Evolutionary conservation across 352 stramenopile species (phyloP), one percentile per base, ranked within the genome.

Genomic region (Globisporangium iwayamae): DNA sequence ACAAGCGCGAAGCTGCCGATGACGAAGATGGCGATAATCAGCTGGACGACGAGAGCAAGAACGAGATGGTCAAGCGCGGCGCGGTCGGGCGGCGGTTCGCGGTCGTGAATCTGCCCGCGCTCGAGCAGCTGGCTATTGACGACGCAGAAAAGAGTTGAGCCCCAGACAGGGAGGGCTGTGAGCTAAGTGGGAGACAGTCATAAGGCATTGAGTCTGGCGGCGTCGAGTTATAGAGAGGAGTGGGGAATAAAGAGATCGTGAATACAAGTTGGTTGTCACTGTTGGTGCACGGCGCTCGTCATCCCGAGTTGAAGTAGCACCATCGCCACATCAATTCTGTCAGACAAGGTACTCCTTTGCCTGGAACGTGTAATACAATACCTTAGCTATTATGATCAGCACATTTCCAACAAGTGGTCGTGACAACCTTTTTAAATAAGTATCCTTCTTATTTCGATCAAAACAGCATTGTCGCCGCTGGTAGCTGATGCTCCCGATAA

Each of bases 1-100:
- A 18, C 52, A 75, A 75, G 34, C 66, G 70, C 30, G 66, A 71
- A 14, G 46, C 65, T 30, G 66, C 65, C 45, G 62, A 50, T 22
- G 3, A 14, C 1, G 5, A 51, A 25, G 45, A 30, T 30, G 51
- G 22, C 30, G 46, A 68, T 30, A 34, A 50, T 11, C 36, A 52
- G 30, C 32, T 36, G 18, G 36, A 60, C 25, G 32, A 58, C 22
- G 57, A 65, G 43, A 60, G 55, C 62, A 65, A 68, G 47, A 28
- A 66, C 45, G 57, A 25, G 34, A 58, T 68, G 56, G 45, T 36
- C 16, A 45, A 52, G 43, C 50, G 43, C n/a, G 62, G 62, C 18
- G 62, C 62, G 5, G 62, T 68, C 20, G 62, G 62, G 0, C 62
- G 62, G 25, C 62, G 56, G 25, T 68, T 68, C 57, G 62, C 56